Base-by-base conservation (phyloP, 345 rosid genomes). In the Eutrema japonicum region DNA sequence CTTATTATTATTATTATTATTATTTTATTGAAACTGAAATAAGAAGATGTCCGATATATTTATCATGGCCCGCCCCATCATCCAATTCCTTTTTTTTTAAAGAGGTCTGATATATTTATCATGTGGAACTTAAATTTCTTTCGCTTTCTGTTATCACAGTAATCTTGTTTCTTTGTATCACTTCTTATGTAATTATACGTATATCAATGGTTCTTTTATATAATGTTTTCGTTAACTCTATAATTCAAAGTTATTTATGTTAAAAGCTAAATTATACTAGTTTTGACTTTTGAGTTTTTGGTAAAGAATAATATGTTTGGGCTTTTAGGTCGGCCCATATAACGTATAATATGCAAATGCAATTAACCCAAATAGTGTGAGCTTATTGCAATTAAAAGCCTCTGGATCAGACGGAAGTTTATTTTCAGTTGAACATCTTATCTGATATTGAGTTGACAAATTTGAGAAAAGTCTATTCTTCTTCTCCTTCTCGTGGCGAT, bases 401-500 rank as follows among this genome's bases (percentile, higher is more conserved):
- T 62, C 60, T n/a, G n/a, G n/a, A n/a, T n/a, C n/a, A n/a, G n/a
- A n/a, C n/a, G n/a, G n/a, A n/a, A n/a, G n/a, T n/a, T n/a, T n/a
- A n/a, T n/a, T n/a, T n/a, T n/a, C n/a, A n/a, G n/a, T n/a, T n/a
- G n/a, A n/a, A n/a, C n/a, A n/a, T n/a, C n/a, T n/a, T n/a, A n/a
- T n/a, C n/a, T n/a, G n/a, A n/a, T n/a, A n/a, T n/a, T n/a, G n/a
- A n/a, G n/a, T n/a, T n/a, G 46, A 33, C 27, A 5, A 57, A 56
- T 8, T 7, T 7, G 43, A 26, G 8, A 46, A 61, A 61, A 33
- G 55, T 5, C n/a, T 32, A 3, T 0, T 63, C 3, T 22, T 27
- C 52, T 16, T 58, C 59, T 57, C 43, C 27, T 26, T 30, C 66
- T 42, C 7, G 12, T 13, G 60, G 41, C 69, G 58, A 87, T 84